Percentiles rank a stretch among this genome's conserved stretches.
These are phyloP conservation scores for Cercospora zeina DNA, from an alignment of 2,329 filamentous ascomycete species.

Conservation along the genomic window DNA sequence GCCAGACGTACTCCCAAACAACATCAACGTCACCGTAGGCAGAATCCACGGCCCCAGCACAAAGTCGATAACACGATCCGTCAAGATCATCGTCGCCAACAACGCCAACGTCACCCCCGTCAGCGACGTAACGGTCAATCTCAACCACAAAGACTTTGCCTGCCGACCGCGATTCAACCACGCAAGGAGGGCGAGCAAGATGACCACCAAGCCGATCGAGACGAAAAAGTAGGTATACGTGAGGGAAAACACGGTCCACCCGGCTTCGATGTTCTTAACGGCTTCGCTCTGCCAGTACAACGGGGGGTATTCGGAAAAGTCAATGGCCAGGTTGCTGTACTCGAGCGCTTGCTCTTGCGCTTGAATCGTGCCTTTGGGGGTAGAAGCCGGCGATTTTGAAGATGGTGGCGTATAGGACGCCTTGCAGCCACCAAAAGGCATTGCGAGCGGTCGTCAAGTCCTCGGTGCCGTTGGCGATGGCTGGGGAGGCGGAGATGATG, in stretches of 20 bases:
- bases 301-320: slow-evolving; percentile 15
- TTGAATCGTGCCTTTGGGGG: not conserved
- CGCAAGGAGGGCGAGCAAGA: slow-evolving; percentile 38
- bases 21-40: slow-evolving; percentile 20
- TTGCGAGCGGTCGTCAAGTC: slow-evolving; percentile 12
- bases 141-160: slow-evolving; percentile 30
- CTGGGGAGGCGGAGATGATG: slow-evolving; percentile 12
- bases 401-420: slow-evolving; percentile 19
- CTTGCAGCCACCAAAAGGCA: slow-evolving; percentile 20
- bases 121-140: slow-evolving; percentile 27
- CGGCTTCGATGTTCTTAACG: slow-evolving; percentile 10
- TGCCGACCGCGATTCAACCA: slow-evolving; percentile 30
- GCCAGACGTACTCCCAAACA: slow-evolving; percentile 1
- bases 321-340: not conserved
- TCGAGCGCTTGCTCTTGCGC: slow-evolving; percentile 3
- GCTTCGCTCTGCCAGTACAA: slow-evolving; percentile 9
- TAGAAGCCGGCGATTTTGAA: slow-evolving; percentile 27
- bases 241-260: slow-evolving; percentile 29
- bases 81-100: slow-evolving; percentile 15
- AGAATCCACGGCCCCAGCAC: slow-evolving; percentile 20
- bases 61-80: slow-evolving; percentile 1
- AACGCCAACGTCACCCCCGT: slow-evolving; percentile 18
- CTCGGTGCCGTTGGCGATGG: slow-evolving; percentile 17
- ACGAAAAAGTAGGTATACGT: slow-evolving; percentile 38
- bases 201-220: slow-evolving; percentile 32